A percentile compares a stretch with the other conserved stretches of the same genome.
These are phyloP conservation scores for Candida peoriensis DNA, from an alignment of 805 yeast genomes.

Conservation along the genomic window DNA sequence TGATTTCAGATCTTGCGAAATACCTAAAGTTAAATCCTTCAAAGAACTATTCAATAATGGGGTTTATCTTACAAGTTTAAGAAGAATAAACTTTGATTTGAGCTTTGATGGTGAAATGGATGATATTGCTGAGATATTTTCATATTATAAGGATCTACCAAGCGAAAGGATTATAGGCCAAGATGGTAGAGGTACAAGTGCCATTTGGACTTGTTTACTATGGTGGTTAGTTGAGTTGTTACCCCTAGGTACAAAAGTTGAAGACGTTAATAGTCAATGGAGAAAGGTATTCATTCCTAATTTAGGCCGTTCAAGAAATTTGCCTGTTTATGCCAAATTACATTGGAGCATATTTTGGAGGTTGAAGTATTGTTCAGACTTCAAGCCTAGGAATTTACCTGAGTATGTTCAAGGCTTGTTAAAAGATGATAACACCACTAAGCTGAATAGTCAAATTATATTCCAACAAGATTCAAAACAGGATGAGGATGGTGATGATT, in stretches of 20 bases:
- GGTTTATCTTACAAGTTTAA: slow-evolving; percentile 13
- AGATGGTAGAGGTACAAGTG: slow-evolving; percentile 36
- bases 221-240: slow-evolving; percentile 65
- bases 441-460: neutral
- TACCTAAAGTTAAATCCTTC: slow-evolving; percentile 4
- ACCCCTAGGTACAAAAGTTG: slow-evolving; percentile 52
- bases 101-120: neutral
- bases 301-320: slow-evolving; percentile 44
- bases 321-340: slow-evolving; percentile 42
- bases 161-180: slow-evolving; percentile 20
- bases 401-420: slow-evolving; percentile 24
- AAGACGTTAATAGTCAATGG: slow-evolving; percentile 47
- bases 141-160: slow-evolving; percentile 20
- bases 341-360: slow-evolving; percentile 69
- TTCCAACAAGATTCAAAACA: neutral
- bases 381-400: slow-evolving; percentile 43
- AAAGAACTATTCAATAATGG: slow-evolving; percentile 15
- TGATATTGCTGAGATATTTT: slow-evolving; percentile 9
- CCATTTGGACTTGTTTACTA: slow-evolving; percentile 24
- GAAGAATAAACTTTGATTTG: slow-evolving; percentile 10
- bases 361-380: slow-evolving; percentile 39
- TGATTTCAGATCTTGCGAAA: slow-evolving; percentile 17
- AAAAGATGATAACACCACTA: slow-evolving; percentile 15
- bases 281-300: slow-evolving; percentile 46
- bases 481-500: slow-evolving; percentile 2